Evolutionary conservation across 2,329 filamentous ascomycete species (phyloP).

Genomic region (Beauveria scarabaeidicola): DNA sequence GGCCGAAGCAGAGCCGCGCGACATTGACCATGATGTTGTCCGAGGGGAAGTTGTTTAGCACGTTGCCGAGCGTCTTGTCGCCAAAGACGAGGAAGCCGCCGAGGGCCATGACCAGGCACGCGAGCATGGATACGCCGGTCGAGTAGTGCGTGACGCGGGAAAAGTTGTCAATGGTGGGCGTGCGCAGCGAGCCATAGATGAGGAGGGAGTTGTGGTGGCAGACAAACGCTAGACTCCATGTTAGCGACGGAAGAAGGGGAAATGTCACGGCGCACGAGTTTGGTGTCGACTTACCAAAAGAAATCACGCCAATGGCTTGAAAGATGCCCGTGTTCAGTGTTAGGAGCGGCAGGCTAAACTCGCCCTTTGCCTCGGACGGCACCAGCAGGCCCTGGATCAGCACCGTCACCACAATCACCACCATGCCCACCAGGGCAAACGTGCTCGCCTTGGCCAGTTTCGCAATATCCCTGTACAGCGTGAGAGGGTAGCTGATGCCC

Average conservation of each 20-base stretch:
- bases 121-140: constrained; percentile 81
- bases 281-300: constrained; percentile 61
- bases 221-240: constrained; percentile 44
- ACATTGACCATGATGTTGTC: constrained; percentile 92
- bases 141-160: constrained; percentile 88
- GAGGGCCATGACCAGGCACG: constrained; percentile 81
- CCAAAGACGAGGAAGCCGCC: constrained; percentile 90
- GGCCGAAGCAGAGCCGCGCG: constrained; percentile 86
- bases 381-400: constrained; percentile 74
- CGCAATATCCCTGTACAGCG: constrained; percentile 90
- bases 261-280: neutral
- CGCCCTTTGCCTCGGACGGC: constrained; percentile 61
- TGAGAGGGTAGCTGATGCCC: constrained; percentile 81
- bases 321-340: constrained; percentile 84
- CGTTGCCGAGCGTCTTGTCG: constrained; percentile 84
- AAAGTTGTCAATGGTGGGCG: constrained; percentile 93
- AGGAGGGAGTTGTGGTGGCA: constrained; percentile 92
- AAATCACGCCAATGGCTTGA: constrained; percentile 95
- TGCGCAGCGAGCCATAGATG: constrained; percentile 92
- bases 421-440: constrained; percentile 86
- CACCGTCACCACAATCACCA: constrained; percentile 79
- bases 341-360: constrained; percentile 60
- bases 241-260: neutral
- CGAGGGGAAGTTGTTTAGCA: constrained; percentile 92
- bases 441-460: constrained; percentile 97